Conservation (phyloP, 2,329 filamentous ascomycete genomes). For the Coleophoma eucalyptorum region DNA sequence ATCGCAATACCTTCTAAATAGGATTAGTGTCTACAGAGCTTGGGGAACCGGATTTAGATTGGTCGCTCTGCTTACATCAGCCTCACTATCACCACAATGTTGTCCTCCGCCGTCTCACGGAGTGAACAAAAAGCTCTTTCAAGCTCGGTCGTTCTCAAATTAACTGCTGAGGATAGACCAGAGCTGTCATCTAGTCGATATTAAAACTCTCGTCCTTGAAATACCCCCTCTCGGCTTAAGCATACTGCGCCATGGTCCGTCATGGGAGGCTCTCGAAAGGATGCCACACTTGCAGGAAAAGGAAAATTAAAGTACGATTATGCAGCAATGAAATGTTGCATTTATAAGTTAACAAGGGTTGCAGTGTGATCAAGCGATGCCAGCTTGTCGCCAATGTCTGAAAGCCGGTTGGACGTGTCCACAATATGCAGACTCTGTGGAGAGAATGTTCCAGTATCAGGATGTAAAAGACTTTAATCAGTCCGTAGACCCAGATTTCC, state of each 20-base stretch:
- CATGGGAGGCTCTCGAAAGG: not conserved
- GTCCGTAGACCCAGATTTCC: not conserved
- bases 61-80: not conserved
- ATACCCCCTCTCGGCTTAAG: not conserved
- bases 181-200: not conserved
- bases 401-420: not conserved
- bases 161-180: too few relatives aligned
- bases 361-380: not conserved
- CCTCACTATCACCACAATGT: not conserved
- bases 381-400: not conserved
- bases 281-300: not conserved
- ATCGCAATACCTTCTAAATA: not conserved
- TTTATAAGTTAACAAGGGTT: not conserved
- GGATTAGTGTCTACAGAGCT: not conserved
- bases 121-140: too few relatives aligned
- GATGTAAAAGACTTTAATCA: not conserved
- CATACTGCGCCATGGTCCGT: not conserved
- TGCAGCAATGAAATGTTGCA: not conserved
- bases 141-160: too few relatives aligned
- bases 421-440: not conserved
- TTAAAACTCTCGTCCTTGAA: not conserved
- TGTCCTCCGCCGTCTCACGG: not conserved
- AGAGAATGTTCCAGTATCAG: not conserved
- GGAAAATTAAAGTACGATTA: not conserved
- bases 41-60: too few relatives aligned